Conservation (phyloP, 2,329 filamentous ascomycete species). For the Chalara sp. region DNA sequence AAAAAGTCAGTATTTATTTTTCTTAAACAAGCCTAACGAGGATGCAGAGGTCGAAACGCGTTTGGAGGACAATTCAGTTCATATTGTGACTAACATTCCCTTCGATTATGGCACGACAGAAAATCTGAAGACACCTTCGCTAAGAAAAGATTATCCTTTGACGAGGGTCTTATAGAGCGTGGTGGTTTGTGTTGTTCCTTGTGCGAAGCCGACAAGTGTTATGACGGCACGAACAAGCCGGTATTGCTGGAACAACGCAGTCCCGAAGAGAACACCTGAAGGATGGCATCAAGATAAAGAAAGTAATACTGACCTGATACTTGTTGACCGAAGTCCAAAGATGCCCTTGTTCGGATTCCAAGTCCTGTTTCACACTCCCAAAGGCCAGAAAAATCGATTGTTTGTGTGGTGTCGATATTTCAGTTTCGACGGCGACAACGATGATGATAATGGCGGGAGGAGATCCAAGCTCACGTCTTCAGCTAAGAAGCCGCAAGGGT, state of each 20-base stretch:
- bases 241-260: no score
- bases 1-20: slow-evolving; percentile 11
- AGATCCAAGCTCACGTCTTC: neutral
- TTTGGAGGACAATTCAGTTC: neutral
- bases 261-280: no score
- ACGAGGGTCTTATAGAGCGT: no score
- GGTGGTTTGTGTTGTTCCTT: no score
- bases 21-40: neutral
- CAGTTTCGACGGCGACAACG: neutral
- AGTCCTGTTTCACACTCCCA: no score
- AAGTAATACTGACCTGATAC: neutral
- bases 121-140: no score
- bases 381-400: no score
- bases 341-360: neutral
- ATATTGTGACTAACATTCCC: neutral
- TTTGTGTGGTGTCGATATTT: neutral
- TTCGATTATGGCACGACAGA: no score
- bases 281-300: neutral
- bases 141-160: no score
- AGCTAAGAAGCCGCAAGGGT: neutral
- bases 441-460: neutral
- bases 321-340: neutral
- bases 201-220: no score
- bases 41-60: neutral
- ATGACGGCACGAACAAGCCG: no score